These are phyloP conservation scores for Davidsoniella neocaledoniae DNA, from an alignment of 2,329 filamentous ascomycete genomes.

Conservation along the genomic window DNA sequence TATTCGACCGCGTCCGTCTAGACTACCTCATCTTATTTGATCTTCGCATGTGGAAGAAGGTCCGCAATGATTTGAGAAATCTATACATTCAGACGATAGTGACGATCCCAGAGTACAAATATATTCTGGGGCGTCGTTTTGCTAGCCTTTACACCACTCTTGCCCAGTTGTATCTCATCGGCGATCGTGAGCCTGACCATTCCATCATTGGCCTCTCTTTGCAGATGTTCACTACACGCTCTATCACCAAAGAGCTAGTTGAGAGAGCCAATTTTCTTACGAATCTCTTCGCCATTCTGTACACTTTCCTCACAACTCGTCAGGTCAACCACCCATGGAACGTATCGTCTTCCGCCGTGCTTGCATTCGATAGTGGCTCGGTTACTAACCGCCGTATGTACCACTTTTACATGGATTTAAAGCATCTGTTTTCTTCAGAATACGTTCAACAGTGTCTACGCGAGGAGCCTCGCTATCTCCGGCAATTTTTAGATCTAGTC, in stretches of 20 bases:
- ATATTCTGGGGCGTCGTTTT: slow-evolving; percentile 80
- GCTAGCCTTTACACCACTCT: slow-evolving; percentile 86
- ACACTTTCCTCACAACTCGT: slow-evolving; percentile 88
- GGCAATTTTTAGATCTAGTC: slow-evolving; percentile 89
- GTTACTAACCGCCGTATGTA: slow-evolving; percentile 93
- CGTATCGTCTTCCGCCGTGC: slow-evolving; percentile 66
- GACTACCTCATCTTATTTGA: slow-evolving; percentile 95
- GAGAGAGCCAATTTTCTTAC: slow-evolving; percentile 91
- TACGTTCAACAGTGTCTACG: slow-evolving; percentile 77
- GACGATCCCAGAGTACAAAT: slow-evolving; percentile 89
- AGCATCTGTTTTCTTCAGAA: slow-evolving; percentile 74
- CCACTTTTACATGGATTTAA: slow-evolving; percentile 91
- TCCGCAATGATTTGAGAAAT: slow-evolving; percentile 75
- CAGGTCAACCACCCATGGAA: slow-evolving; percentile 91
- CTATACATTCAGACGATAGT: slow-evolving; percentile 95
- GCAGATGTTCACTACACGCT: slow-evolving; percentile 91
- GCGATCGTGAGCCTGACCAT: slow-evolving; percentile 89
- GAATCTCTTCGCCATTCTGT: slow-evolving; percentile 86
- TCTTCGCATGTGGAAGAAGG: slow-evolving; percentile 88
- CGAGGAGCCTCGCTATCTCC: slow-evolving; percentile 67
- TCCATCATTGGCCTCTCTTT: slow-evolving; percentile 96
- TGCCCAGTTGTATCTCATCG: slow-evolving; percentile 87
- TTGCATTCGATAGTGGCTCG: slow-evolving; percentile 86
- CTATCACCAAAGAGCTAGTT: slow-evolving; percentile 90
- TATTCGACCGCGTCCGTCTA: slow-evolving; percentile 74